These are phyloP conservation scores for Monilinia fructicola DNA, from an alignment of 2,329 filamentous ascomycete species.

Conservation along the genomic window DNA sequence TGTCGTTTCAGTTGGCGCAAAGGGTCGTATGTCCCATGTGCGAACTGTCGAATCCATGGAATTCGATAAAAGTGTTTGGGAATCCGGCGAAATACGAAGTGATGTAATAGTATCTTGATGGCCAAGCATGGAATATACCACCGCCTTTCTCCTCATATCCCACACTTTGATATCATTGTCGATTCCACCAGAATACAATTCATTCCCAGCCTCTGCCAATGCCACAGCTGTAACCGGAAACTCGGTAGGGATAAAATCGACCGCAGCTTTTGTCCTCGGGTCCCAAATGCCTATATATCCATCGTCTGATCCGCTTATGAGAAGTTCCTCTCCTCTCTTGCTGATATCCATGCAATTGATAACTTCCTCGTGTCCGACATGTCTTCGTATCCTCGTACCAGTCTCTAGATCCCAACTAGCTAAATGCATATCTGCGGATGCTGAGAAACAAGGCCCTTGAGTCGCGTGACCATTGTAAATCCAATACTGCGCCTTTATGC, in stretches of 20 bases:
- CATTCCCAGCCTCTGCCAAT: slow-evolving; percentile 90
- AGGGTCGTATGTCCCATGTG: slow-evolving; percentile 95
- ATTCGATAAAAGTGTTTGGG: slow-evolving; percentile 85
- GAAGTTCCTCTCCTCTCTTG: slow-evolving; percentile 82
- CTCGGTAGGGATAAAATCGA: slow-evolving; percentile 84
- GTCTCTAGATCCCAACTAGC: slow-evolving; percentile 95
- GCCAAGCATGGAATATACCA: slow-evolving; percentile 83
- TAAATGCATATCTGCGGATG: slow-evolving; percentile 88
- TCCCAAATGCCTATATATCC: slow-evolving; percentile 96
- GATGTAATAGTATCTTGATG: slow-evolving; percentile 93
- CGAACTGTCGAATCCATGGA: slow-evolving; percentile 91
- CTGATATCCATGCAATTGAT: slow-evolving; percentile 89
- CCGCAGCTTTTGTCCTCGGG: slow-evolving; percentile 82
- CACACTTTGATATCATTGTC: slow-evolving; percentile 97
- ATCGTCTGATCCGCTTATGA: slow-evolving; percentile 91
- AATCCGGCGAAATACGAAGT: slow-evolving; percentile 86
- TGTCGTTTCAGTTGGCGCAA: slow-evolving; percentile 83
- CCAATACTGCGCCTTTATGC: slow-evolving; percentile 86
- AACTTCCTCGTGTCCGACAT: slow-evolving; percentile 92
- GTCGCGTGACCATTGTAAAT: slow-evolving; percentile 96
- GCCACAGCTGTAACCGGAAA: slow-evolving; percentile 91
- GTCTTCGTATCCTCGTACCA: slow-evolving; percentile 86
- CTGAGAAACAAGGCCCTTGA: slow-evolving; percentile 88
- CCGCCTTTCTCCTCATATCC: slow-evolving; percentile 89
- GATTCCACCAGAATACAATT: slow-evolving; percentile 91